Conservation (phyloP, 225 moss, liverwort and hornwort species). For the Lunularia cruciata region DNA sequence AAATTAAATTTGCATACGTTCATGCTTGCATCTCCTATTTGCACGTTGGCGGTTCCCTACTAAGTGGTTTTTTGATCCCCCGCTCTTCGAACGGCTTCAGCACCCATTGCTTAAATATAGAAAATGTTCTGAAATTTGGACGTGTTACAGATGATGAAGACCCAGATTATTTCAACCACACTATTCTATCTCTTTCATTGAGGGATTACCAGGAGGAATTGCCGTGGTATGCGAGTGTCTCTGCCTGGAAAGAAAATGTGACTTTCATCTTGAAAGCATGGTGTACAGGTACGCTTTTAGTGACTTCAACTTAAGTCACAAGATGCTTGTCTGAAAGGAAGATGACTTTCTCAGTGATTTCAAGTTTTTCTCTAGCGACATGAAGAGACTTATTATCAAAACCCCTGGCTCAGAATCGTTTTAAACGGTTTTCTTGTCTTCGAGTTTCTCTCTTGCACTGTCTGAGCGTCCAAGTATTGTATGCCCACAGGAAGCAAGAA, state of each 20-base stretch:
- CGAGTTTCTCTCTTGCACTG: too few species aligned
- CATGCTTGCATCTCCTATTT: too few species aligned
- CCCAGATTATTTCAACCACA: not conserved
- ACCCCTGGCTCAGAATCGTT: not conserved
- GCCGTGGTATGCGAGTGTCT: constrained; percentile 23
- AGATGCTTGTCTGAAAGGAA: not conserved
- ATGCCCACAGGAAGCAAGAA: not conserved
- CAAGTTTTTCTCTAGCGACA: too few species aligned
- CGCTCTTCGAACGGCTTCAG: too few species aligned
- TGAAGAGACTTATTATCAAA: too few species aligned
- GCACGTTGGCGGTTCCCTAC: too few species aligned
- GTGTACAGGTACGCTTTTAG: constrained; percentile 18
- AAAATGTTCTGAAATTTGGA: not conserved
- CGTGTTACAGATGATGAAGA: not conserved
- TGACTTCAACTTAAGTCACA: not conserved
- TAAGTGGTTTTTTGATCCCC: too few species aligned
- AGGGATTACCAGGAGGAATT: constrained; percentile 2
- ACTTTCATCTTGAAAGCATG: constrained; percentile 24
- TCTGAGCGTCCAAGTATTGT: not conserved
- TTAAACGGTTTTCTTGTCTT: too few species aligned
- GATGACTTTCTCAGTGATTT: too few species aligned
- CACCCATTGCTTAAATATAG: too few species aligned
- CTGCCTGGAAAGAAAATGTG: not conserved
- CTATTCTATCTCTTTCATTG: constrained; percentile 3
- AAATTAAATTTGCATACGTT: too few species aligned